phyloP scores from a whole-genome alignment of 2,329 filamentous ascomycete genomes.

The Microcyclosporella mali region DNA sequence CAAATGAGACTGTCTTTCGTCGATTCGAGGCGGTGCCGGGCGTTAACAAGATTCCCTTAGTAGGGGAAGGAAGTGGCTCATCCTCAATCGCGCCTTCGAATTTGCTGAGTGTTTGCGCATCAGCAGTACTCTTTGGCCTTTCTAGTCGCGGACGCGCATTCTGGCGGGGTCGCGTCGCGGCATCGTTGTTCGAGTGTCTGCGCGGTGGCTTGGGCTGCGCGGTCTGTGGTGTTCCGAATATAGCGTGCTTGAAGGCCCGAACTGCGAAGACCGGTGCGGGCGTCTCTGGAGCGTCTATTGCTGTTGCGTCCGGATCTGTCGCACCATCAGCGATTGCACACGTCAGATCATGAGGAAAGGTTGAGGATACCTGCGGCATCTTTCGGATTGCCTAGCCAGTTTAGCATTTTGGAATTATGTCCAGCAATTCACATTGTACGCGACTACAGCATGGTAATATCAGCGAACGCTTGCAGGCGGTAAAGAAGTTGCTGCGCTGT shows the following conservation, averaged over 20 bases:
- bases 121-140: slow-evolving; percentile 26
- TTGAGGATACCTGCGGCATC: slow-evolving; percentile 12
- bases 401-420: slow-evolving; percentile 21
- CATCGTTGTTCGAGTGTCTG: slow-evolving; percentile 28
- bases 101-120: slow-evolving; percentile 17
- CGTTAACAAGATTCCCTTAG: slow-evolving; percentile 56
- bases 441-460: slow-evolving; percentile 4
- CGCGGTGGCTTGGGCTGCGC: slow-evolving; percentile 37
- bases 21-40: slow-evolving; percentile 52
- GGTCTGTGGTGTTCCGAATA: slow-evolving; percentile 58
- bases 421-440: slow-evolving; percentile 3
- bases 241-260: slow-evolving; percentile 59
- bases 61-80: slow-evolving; percentile 46
- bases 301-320: slow-evolving; percentile 33
- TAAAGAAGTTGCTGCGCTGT: background rate
- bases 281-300: slow-evolving; percentile 54
- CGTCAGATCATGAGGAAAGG: background rate
- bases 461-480: slow-evolving; percentile 1
- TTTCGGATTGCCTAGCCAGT: slow-evolving; percentile 31
- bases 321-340: no score
- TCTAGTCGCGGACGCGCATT: slow-evolving; percentile 22
- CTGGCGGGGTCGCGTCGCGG: slow-evolving; percentile 15
- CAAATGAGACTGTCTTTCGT: slow-evolving; percentile 57
- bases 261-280: slow-evolving; percentile 62
- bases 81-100: slow-evolving; percentile 15